These are phyloP conservation scores for Coffea humblotiana DNA, from an alignment of 305 asterid genomes.

Conservation along the genomic window DNA sequence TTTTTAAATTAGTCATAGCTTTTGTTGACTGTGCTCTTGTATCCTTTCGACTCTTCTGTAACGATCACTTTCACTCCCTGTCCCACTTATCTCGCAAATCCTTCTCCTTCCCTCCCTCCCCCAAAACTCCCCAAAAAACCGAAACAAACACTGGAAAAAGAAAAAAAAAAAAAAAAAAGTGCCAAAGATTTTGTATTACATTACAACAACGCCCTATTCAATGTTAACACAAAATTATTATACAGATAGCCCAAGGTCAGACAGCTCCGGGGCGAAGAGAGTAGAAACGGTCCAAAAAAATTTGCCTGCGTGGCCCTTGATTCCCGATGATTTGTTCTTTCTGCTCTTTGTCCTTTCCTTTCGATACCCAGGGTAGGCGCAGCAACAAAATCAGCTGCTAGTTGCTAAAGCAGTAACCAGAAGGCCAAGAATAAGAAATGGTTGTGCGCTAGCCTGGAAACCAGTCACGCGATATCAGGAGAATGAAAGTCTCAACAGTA, in stretches of 20 bases:
- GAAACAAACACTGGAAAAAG: no score
- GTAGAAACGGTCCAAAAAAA: background rate
- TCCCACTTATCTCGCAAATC: background rate
- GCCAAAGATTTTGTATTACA: background rate
- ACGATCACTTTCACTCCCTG: background rate
- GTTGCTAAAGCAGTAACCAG: slow-evolving; percentile 89
- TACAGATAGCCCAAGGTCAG: background rate
- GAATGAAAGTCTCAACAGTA: background rate
- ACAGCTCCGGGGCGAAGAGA: background rate
- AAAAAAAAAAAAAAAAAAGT: background rate
- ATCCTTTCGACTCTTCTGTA: no score
- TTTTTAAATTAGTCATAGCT: background rate
- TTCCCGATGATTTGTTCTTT: background rate
- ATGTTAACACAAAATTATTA: background rate
- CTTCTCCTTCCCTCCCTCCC: no score
- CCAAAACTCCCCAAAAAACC: no score
- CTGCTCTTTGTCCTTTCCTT: no score
- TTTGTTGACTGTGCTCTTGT: background rate
- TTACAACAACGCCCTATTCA: background rate
- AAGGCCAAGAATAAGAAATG: slow-evolving; percentile 84
- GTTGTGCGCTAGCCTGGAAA: slow-evolving; percentile 95
- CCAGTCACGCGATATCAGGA: background rate
- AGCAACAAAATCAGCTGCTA: slow-evolving; percentile 42
- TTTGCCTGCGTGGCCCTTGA: background rate
- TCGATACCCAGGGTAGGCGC: background rate